Base-by-base conservation (phyloP, 441 rosid species). In the Dalechampia spathulata region DNA sequence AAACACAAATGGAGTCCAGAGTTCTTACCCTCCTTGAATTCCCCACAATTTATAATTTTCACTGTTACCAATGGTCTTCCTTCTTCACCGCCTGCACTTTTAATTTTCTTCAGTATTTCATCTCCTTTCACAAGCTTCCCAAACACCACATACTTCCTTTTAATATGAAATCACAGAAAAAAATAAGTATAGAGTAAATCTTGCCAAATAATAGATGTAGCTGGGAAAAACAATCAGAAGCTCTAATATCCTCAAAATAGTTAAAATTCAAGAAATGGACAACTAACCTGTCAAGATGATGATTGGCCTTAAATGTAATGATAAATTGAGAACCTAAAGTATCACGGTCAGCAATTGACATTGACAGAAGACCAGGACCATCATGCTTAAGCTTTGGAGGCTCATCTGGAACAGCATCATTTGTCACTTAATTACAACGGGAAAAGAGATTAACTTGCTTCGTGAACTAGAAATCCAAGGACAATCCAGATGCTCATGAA, bases 101-200 rank as follows among this genome's bases (percentile, higher is more conserved):
- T 97, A 75, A 93, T 87, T 68, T 72, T 87, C 72, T 87, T 82
- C 60, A 93, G 64, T 64, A 87, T 63, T 58, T 90, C 85, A 45
- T 78, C 70, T 49, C 99, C 99, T 65, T 75, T 84, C 67, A 87
- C 82, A 70, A 93, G 86, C 83, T 87, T 83, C 71, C 97, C 99
- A 57, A 93, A 93, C 51, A 80, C 93, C 49, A 93, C 82, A 73
- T 71, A 67, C 58, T 81, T 90, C 75, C 97, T 93, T 86, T 42
- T 52, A n/a, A 75, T 25, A 56, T 15, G 27, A 48, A 14, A 13
- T 7, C 13, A 46, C 26, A 32, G 10, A 63, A n/a, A 50, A 51
- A 65, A 21, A n/a, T 23, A 7, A 8, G 8, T 3, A 52, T 6
- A 11, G 2, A 5, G 4, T 12, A 8, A 48, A 37, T 28, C 7